Conservation (phyloP, 2,329 filamentous ascomycete genomes). For the Plenodomus biglobosus region DNA sequence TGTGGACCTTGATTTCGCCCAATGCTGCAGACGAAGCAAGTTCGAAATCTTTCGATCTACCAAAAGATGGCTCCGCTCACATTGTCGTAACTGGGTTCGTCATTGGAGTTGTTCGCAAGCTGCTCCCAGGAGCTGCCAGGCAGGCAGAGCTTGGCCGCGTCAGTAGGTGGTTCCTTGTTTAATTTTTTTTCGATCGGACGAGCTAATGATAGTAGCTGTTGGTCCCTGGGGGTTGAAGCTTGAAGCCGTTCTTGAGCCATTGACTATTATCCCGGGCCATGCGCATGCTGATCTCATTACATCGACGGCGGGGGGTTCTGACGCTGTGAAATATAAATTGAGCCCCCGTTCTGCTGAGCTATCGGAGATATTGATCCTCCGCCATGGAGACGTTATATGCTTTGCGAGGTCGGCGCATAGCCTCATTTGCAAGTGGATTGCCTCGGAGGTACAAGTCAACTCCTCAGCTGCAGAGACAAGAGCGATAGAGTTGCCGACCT, state of each 20-base stretch:
- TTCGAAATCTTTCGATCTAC: conserved; percentile 1
- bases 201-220: conserved; percentile 12
- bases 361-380: conserved; percentile 33
- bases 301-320: background rate
- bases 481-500: conserved; percentile 3
- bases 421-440: conserved; percentile 21
- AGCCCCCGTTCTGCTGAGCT: conserved; percentile 13
- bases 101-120: conserved; percentile 6
- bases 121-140: background rate
- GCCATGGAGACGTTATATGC: conserved; percentile 29
- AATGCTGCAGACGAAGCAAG: background rate
- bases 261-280: conserved; percentile 22
- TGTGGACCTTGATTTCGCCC: conserved; percentile 18
- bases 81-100: conserved; percentile 2
- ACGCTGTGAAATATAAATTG: conserved; percentile 16
- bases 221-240: conserved; percentile 28
- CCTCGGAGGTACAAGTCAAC: conserved; percentile 34
- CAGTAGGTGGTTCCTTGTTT: no score
- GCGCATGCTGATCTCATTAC: background rate
- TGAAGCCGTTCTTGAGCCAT: conserved; percentile 19
- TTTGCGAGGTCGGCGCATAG: conserved; percentile 6
- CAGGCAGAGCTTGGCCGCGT: conserved; percentile 20
- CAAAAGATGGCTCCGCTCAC: conserved; percentile 6
- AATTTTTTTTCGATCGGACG: background rate
- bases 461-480: conserved; percentile 29